phyloP scores from a whole-genome alignment of 108 stramenopile genomes.

The Skeletonema grethae region DNA sequence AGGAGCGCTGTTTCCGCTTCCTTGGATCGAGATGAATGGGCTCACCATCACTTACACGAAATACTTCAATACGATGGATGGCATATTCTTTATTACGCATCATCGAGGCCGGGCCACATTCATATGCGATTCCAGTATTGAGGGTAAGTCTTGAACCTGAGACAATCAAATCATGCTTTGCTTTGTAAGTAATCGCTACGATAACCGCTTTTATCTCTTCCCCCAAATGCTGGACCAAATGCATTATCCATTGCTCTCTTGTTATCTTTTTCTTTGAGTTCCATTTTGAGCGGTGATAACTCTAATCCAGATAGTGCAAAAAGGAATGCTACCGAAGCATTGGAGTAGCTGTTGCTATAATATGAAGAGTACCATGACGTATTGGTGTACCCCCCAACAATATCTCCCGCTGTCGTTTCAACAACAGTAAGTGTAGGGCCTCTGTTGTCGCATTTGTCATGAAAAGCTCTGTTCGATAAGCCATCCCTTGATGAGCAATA shows the following conservation, averaged over 20 bases:
- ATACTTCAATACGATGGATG: neutral
- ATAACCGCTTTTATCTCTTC: too few species aligned
- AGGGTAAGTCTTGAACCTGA: neutral
- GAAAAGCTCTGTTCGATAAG: neutral
- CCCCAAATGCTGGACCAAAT: too few species aligned
- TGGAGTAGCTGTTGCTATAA: neutral
- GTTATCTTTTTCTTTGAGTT: neutral
- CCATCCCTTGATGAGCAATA: slow-evolving; percentile 28
- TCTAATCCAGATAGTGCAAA: slow-evolving; percentile 8
- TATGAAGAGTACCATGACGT: neutral
- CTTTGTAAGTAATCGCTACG: too few species aligned
- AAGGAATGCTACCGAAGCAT: slow-evolving; percentile 25
- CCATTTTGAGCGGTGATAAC: slow-evolving; percentile 13
- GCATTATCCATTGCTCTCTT: too few species aligned
- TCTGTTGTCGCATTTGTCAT: slow-evolving; percentile 14
- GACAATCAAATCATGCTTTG: too few species aligned
- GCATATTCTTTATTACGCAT: neutral
- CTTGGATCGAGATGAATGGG: slow-evolving; percentile 1
- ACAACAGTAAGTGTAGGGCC: slow-evolving; percentile 12
- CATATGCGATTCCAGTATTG: neutral
- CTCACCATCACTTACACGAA: neutral
- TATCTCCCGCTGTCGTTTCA: slow-evolving; percentile 1
- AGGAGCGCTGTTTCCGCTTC: neutral
- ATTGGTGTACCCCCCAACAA: slow-evolving; percentile 13
- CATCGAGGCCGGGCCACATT: neutral